Conservation (phyloP, 208 protist species). For the Crithidia acanthocephali region DNA sequence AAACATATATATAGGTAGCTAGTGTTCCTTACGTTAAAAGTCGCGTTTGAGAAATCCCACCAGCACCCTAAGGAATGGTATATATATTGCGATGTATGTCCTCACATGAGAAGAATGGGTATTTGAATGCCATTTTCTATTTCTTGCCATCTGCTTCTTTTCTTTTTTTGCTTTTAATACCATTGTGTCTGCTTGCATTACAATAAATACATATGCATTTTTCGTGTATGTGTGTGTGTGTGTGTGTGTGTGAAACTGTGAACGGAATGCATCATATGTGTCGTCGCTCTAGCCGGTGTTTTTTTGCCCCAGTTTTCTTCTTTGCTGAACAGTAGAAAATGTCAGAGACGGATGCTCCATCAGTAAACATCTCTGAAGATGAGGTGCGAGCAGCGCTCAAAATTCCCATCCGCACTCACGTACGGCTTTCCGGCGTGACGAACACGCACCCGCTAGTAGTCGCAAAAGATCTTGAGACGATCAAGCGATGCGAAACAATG, state of each 20-base stretch:
- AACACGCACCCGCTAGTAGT: conserved; percentile 74
- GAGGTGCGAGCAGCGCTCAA: conserved; percentile 52
- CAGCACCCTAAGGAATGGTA: too few relatives aligned
- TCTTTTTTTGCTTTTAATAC: conserved; percentile 1
- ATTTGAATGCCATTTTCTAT: neutral
- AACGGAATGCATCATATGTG: too few relatives aligned
- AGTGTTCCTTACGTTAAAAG: too few relatives aligned
- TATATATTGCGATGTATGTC: too few relatives aligned
- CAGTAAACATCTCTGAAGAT: conserved; percentile 56
- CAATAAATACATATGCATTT: too few relatives aligned
- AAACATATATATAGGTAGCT: too few relatives aligned
- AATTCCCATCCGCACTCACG: conserved; percentile 68
- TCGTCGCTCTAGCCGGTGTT: too few relatives aligned
- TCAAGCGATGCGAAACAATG: conserved; percentile 74
- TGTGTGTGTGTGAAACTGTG: neutral
- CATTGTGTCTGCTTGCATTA: too few relatives aligned
- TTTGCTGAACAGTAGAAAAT: too few relatives aligned
- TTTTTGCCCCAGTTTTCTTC: neutral
- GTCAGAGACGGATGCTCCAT: conserved; percentile 3
- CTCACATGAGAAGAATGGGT: neutral
- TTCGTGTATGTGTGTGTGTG: neutral
- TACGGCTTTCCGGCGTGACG: conserved; percentile 58
- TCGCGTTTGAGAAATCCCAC: too few relatives aligned
- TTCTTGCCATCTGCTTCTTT: conserved; percentile 1
- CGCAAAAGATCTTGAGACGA: conserved; percentile 68